A percentile compares a stretch with the other conserved stretches of the same genome.
phyloP scores from a whole-genome alignment of 805 yeast species.

The Saccharomyces jurei region DNA sequence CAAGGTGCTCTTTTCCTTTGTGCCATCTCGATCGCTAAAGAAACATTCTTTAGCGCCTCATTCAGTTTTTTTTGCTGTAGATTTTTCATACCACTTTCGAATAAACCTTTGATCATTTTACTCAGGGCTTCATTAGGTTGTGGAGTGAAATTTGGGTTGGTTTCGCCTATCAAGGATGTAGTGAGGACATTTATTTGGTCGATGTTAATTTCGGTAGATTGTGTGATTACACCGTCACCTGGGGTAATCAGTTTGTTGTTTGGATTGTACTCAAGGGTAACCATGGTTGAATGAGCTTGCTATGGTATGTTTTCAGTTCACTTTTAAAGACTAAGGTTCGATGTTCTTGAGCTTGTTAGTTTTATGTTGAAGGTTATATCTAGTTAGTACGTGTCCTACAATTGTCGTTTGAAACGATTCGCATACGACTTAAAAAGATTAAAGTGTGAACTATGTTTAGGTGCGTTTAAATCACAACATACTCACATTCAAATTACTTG shows the following conservation, averaged over 20 bases:
- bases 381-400: not conserved
- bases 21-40: conserved; percentile 61
- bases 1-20: conserved; percentile 55
- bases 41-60: conserved; percentile 57
- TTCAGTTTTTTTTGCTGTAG: conserved; percentile 48
- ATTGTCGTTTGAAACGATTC: not conserved
- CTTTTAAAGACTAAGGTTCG: conserved; percentile 10
- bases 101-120: conserved; percentile 51
- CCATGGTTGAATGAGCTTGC: not conserved
- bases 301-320: conserved; percentile 15
- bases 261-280: conserved; percentile 19
- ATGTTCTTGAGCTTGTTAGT: not conserved
- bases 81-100: conserved; percentile 50
- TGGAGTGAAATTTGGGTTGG: conserved; percentile 47
- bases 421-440: not conserved
- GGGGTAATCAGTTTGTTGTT: conserved; percentile 22
- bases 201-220: conserved; percentile 13
- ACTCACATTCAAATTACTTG: not conserved
- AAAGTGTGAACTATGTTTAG: not conserved
- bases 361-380: not conserved
- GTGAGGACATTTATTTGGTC: conserved; percentile 32
- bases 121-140: conserved; percentile 47
- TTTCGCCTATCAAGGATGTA: conserved; percentile 27
- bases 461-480: not conserved
- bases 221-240: conserved; percentile 5